Conservation (phyloP, 768 basidiomycete genomes). For the Erythrobasidium yunnanense region DNA sequence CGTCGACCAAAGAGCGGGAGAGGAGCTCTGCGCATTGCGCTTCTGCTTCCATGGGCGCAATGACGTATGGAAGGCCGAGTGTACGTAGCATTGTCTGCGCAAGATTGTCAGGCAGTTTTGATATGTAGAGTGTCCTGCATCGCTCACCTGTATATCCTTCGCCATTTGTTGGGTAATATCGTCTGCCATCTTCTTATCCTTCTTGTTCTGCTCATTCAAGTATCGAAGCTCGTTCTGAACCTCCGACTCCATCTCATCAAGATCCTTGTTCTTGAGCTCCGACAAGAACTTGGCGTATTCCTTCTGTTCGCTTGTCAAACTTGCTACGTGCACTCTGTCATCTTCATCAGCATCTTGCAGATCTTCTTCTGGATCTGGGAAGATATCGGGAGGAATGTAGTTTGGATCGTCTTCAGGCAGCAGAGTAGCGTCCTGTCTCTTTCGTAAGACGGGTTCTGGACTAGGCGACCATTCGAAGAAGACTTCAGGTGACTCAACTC, state of each 20-base stretch:
- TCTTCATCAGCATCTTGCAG: slow-evolving; percentile 60
- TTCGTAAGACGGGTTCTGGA: slow-evolving; percentile 40
- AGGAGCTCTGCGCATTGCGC: slow-evolving; percentile 94
- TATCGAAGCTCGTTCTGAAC: slow-evolving; percentile 81
- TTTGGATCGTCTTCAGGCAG: not conserved
- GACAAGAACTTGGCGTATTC: slow-evolving; percentile 89
- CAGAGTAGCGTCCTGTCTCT: slow-evolving; percentile 9
- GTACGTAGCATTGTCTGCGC: slow-evolving; percentile 71
- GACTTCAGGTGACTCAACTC: slow-evolving; percentile 5
- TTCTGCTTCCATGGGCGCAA: slow-evolving; percentile 98
- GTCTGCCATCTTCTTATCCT: slow-evolving; percentile 84
- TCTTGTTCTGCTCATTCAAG: slow-evolving; percentile 71
- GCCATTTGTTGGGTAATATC: slow-evolving; percentile 93
- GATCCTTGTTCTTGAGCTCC: slow-evolving; percentile 72
- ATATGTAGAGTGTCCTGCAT: no score
- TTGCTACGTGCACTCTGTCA: slow-evolving; percentile 57
- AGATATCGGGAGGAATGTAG: slow-evolving; percentile 29
- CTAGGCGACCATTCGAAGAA: slow-evolving; percentile 44
- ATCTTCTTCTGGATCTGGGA: slow-evolving; percentile 41
- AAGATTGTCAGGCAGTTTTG: no score
- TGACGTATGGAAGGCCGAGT: slow-evolving; percentile 95
- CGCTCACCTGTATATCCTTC: slow-evolving; percentile 60
- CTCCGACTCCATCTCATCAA: slow-evolving; percentile 70
- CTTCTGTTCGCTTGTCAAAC: slow-evolving; percentile 44
- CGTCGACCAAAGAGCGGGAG: slow-evolving; percentile 74